Evolutionary conservation across 2,329 filamentous ascomycete genomes (phyloP).

Genomic region (Exophiala dermatitidis): DNA sequence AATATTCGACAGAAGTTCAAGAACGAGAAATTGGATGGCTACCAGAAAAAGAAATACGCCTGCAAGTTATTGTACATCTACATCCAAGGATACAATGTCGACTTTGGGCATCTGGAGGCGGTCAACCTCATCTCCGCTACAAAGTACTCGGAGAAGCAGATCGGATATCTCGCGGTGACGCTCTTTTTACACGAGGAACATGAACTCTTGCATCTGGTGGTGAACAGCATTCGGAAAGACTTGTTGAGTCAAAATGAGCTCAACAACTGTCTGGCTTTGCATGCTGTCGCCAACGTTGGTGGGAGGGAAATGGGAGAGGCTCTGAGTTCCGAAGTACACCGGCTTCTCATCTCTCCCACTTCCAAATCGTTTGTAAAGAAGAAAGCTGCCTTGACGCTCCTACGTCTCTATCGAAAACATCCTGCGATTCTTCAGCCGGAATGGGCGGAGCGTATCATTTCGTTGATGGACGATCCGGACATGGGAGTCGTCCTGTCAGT

Average conservation of each 20-base stretch:
- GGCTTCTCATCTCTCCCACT: constrained; percentile 83
- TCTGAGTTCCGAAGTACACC: constrained; percentile 81
- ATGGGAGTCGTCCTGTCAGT: constrained; percentile 92
- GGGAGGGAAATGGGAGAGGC: constrained; percentile 96
- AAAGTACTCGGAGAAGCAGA: constrained; percentile 99
- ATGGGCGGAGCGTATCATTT: constrained; percentile 96
- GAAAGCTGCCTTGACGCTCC: constrained; percentile 88
- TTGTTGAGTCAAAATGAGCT: constrained; percentile 90
- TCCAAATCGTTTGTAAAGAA: constrained; percentile 99
- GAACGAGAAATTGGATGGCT: constrained; percentile 85
- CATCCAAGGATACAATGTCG: constrained; percentile 97
- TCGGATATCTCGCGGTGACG: constrained; percentile 95
- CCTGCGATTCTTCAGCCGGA: constrained; percentile 90
- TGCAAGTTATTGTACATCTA: constrained; percentile 99
- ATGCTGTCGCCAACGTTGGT: constrained; percentile 96
- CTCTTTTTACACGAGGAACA: constrained; percentile 96
- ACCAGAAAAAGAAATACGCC: constrained; percentile 99
- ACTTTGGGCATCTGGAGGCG: constrained; percentile 96
- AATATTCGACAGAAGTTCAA: constrained; percentile 99
- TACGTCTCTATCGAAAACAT: constrained; percentile 89
- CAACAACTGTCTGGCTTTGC: constrained; percentile 91
- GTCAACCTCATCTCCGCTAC: constrained; percentile 94
- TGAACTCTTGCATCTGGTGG: constrained; percentile 88
- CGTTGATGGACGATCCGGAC: constrained; percentile 95
- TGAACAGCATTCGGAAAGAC: constrained; percentile 98